Conservation (phyloP, 805 yeast genomes). For the Saccharomycopsis sp. region DNA sequence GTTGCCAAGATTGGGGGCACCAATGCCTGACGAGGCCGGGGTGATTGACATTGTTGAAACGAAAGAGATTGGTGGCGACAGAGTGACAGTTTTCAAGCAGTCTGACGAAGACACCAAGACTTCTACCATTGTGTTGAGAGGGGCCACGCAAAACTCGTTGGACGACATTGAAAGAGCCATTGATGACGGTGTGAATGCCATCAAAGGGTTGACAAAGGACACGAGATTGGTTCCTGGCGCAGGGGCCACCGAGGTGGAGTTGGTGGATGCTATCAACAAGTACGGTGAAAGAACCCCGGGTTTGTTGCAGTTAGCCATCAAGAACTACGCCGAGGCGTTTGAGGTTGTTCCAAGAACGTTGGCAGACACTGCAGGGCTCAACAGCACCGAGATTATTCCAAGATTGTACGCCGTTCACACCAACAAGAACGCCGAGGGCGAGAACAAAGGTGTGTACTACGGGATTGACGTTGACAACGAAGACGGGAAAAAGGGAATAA, state of each 20-base stretch:
- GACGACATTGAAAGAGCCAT: conserved; percentile 96
- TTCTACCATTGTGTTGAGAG: conserved; percentile 87
- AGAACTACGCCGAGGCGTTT: conserved; percentile 87
- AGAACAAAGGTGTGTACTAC: conserved; percentile 30
- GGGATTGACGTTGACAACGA: conserved; percentile 68
- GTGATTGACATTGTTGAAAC: conserved; percentile 80
- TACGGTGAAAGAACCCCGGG: conserved; percentile 96
- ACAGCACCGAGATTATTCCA: conserved; percentile 82
- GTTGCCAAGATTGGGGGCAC: conserved; percentile 87
- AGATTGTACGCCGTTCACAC: conserved; percentile 84
- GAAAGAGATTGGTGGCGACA: conserved; percentile 92
- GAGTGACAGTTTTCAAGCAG: conserved; percentile 91
- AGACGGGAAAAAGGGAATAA: conserved; percentile 48
- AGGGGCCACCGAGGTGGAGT: conserved; percentile 87
- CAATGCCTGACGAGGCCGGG: conserved; percentile 92
- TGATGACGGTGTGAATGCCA: conserved; percentile 90
- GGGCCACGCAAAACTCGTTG: conserved; percentile 88
- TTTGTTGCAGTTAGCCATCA: conserved; percentile 83
- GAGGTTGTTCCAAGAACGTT: conserved; percentile 88
- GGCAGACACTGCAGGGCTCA: conserved; percentile 91
- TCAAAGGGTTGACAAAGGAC: conserved; percentile 81
- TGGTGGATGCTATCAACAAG: conserved; percentile 67
- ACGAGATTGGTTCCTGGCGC: conserved; percentile 84
- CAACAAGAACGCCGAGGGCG: conserved; percentile 27
- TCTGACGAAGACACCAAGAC: conserved; percentile 60